Evolutionary conservation across 2,329 filamentous ascomycete species (phyloP), one percentile per base, ranked within the genome.

Genomic region (Talaromyces sp.): DNA sequence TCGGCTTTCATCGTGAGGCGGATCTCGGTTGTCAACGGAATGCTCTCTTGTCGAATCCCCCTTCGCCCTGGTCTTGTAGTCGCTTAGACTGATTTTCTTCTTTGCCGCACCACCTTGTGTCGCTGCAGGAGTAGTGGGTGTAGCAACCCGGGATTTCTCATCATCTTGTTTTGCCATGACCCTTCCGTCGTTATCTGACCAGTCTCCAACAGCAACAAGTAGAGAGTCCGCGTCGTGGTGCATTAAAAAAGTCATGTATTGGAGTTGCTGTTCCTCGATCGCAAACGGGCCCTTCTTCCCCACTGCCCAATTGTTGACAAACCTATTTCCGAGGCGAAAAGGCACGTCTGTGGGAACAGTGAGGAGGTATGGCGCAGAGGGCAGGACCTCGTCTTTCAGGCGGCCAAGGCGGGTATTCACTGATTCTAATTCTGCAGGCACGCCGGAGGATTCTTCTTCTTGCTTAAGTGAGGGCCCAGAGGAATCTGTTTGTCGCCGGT

Each of bases 51-150:
- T 31, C 7, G 57, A 45, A 43, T 60, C 60, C 16, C 73, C 78
- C 63, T 75, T 80, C 66, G 76, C 82, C 72, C 86, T 86, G 66
- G 82, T 85, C 74, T 86, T 87, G 75, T 88, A 89, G 45, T 85
- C 86, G 49, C 81, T 84, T 62, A 89, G 74, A 63, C 80, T 87
- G 67, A 89, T 87, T 74, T 87, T 88, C 78, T 87, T 88, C 76
- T 85, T 87, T 27, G 73, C 67, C 22, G 80, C 79, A 13, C 70
- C 74, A 52, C 69, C 73, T 43, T 82, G 78, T 22, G 65, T 79
- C 81, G 39, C 59, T 3, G 14, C 62, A 56, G 56, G 19, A 24
- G 61, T 59, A 60, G 45, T 63, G 43, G 62, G 62, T 19, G 43
- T 50, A 60, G 60, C 49, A n/a, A 43, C 73, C 68, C 27, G 78